Conservation (phyloP, 345 rosid species). For the Salix caprea region DNA sequence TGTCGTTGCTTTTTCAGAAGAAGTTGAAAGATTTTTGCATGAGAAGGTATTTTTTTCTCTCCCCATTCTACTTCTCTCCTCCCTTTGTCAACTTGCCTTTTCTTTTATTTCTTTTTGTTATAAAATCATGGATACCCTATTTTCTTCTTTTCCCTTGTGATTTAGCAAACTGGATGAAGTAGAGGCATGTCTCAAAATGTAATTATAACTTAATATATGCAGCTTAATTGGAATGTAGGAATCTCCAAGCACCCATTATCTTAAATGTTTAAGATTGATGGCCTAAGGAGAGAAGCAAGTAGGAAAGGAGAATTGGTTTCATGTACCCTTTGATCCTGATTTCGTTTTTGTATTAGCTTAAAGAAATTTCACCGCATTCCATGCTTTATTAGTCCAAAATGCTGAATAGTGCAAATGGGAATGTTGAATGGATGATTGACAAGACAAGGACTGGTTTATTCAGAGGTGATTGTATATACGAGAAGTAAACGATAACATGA, state of each 20-base stretch:
- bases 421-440: neutral
- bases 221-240: neutral
- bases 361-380: neutral
- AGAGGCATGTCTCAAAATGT: neutral
- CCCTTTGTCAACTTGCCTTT: neutral
- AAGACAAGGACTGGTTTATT: neutral
- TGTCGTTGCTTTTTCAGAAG: conserved; percentile 62
- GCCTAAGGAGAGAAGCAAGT: neutral
- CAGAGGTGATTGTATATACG: neutral
- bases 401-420: neutral
- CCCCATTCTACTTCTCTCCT: neutral
- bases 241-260: neutral
- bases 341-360: neutral
- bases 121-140: neutral
- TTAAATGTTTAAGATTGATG: neutral
- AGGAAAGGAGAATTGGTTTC: neutral
- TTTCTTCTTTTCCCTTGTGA: neutral
- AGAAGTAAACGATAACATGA: neutral
- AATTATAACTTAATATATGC: neutral
- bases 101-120: neutral
- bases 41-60: conserved; percentile 52
- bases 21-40: conserved; percentile 48
- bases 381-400: neutral
- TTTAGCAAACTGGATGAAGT: neutral
- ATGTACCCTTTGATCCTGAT: neutral